These are phyloP conservation scores for Boechera divaricarpa DNA, from an alignment of 345 rosid genomes.

Conservation along the genomic window DNA sequence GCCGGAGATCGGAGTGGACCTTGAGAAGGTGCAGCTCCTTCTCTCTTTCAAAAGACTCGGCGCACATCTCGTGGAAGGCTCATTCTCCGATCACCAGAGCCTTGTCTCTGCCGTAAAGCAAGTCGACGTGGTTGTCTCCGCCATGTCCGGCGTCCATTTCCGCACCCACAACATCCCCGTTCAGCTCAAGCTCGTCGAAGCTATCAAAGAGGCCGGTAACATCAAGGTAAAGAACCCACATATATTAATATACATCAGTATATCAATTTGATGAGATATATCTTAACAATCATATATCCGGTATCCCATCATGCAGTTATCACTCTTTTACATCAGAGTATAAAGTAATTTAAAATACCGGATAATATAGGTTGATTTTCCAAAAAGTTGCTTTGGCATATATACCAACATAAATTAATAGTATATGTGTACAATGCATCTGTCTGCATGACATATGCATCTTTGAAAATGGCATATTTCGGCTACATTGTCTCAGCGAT, in stretches of 20 bases:
- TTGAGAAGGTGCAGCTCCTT: slow-evolving; percentile 69
- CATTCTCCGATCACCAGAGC: slow-evolving; percentile 55
- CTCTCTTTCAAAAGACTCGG: slow-evolving; percentile 61
- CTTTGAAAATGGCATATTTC: background rate
- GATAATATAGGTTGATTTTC: background rate
- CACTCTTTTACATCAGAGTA: background rate
- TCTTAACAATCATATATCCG: background rate
- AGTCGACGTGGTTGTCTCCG: slow-evolving; percentile 74
- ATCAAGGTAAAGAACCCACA: slow-evolving; percentile 53
- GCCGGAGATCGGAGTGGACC: slow-evolving; percentile 61
- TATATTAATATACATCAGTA: background rate
- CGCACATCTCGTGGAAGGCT: slow-evolving; percentile 58
- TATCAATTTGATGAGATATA: background rate
- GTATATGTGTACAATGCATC: background rate
- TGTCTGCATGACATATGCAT: slow-evolving; percentile 9
- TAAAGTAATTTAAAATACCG: background rate
- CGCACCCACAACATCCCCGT: slow-evolving; percentile 67
- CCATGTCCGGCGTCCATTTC: slow-evolving; percentile 81
- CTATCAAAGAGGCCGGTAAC: slow-evolving; percentile 81
- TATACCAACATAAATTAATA: slow-evolving; percentile 3
- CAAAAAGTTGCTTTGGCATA: background rate
- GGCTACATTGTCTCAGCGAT: background rate
- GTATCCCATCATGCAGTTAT: background rate
- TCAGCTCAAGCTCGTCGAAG: slow-evolving; percentile 77
- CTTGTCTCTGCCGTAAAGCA: slow-evolving; percentile 55